These are phyloP conservation scores for Beauveria australis DNA, from an alignment of 2,329 filamentous ascomycete genomes.

Conservation along the genomic window DNA sequence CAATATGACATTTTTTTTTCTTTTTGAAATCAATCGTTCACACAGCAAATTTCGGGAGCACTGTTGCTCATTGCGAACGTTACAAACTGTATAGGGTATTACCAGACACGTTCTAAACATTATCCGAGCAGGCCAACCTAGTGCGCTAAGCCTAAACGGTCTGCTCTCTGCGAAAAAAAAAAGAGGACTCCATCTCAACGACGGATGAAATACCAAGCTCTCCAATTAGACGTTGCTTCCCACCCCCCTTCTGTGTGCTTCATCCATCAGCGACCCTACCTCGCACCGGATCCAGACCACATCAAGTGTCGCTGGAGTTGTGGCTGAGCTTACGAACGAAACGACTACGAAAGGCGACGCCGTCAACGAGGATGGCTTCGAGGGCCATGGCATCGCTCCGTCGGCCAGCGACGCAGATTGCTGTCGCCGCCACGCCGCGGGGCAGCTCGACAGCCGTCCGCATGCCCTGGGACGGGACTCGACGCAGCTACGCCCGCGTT, in stretches of 20 bases:
- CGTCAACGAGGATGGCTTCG: background rate
- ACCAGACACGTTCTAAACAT: background rate
- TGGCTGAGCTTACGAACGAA: background rate
- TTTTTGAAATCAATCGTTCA: too few relatives aligned
- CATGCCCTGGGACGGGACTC: background rate
- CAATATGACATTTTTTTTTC: too few relatives aligned
- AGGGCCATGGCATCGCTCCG: conserved; percentile 2
- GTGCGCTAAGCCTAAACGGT: background rate
- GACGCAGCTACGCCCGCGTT: background rate
- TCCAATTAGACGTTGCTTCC: background rate
- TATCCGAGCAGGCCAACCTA: background rate
- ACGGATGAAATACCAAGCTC: too few relatives aligned
- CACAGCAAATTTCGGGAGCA: too few relatives aligned
- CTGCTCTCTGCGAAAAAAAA: background rate
- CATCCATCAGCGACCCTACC: background rate
- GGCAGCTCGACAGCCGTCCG: background rate
- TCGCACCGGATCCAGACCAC: background rate
- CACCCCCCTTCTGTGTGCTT: background rate
- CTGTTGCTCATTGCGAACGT: too few relatives aligned
- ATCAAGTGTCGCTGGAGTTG: background rate
- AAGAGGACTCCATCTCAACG: background rate
- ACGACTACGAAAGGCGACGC: background rate
- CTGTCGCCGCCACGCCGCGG: too few relatives aligned
- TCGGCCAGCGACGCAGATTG: background rate
- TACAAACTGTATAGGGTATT: too few relatives aligned